Evolutionary conservation across 2,329 filamentous ascomycete species (phyloP).

Genomic region (Lachnellula occidentalis): DNA sequence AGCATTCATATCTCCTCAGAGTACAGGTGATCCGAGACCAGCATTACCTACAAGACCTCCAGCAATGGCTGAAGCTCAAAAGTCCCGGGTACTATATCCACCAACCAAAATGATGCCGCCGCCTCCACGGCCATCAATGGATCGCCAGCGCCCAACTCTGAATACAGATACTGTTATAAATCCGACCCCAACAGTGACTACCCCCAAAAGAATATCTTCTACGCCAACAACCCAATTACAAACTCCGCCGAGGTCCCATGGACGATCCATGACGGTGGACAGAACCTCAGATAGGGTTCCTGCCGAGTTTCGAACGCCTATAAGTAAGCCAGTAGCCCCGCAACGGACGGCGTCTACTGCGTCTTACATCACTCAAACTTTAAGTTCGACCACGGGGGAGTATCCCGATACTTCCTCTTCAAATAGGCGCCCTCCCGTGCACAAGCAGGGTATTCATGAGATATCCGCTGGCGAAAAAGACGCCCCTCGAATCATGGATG

Average conservation of each 20-base stretch:
- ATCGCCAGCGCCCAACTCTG: conserved; percentile 20
- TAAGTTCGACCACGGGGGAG: conserved; percentile 34
- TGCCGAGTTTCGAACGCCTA: conserved; percentile 34
- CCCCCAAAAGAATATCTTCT: conserved; percentile 42
- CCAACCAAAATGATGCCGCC: conserved; percentile 22
- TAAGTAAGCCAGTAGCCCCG: conserved; percentile 14
- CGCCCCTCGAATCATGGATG: conserved; percentile 75
- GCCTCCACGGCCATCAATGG: conserved; percentile 23
- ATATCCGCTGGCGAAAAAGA: conserved; percentile 77
- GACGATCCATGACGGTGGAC: conserved; percentile 47
- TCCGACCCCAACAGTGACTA: conserved; percentile 17
- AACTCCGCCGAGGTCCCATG: conserved; percentile 39
- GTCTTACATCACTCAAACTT: conserved; percentile 13
- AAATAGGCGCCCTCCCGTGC: conserved; percentile 75
- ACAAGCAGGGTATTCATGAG: conserved; percentile 66
- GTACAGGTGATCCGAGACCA: conserved; percentile 41
- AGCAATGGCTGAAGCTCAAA: conserved; percentile 23
- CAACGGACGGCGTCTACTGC: conserved; percentile 7
- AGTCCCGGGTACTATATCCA: conserved; percentile 13
- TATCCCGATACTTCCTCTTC: conserved; percentile 82
- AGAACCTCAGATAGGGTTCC: conserved; percentile 36
- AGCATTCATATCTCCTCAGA: conserved; percentile 36
- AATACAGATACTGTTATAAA: conserved; percentile 8
- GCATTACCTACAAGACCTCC: conserved; percentile 45
- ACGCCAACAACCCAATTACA: conserved; percentile 42